A percentile compares a stretch with the other conserved stretches of the same genome.
Evolutionary conservation across 768 basidiomycete genomes (phyloP).

Genomic region (Erythrobasidium yunnanense): DNA sequence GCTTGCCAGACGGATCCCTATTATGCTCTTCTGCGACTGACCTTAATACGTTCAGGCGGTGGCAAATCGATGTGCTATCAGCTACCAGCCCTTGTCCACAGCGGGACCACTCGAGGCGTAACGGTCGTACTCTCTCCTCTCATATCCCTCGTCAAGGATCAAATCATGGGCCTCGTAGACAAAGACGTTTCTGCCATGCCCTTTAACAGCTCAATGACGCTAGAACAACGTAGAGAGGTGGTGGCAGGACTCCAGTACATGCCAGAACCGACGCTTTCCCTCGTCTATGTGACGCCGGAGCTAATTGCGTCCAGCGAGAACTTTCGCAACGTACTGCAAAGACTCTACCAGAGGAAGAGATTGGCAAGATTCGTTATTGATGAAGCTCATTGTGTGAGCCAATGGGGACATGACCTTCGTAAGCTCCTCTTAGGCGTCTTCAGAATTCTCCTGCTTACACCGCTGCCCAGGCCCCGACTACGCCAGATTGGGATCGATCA

Average conservation of each 20-base stretch:
- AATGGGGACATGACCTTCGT: constrained; percentile 90
- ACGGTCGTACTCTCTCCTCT: constrained; percentile 86
- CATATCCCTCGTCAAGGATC: constrained; percentile 77
- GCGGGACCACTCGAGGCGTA: constrained; percentile 63
- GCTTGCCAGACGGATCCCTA: constrained; percentile 42
- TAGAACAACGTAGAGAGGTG: constrained; percentile 39
- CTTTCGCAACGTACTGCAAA: constrained; percentile 51
- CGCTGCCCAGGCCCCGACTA: constrained; percentile 49
- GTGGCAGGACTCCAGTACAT: constrained; percentile 35
- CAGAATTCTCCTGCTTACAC: not conserved
- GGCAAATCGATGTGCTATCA: constrained; percentile 48
- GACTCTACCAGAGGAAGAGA: constrained; percentile 51
- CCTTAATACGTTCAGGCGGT: constrained; percentile 30
- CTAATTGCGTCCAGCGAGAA: constrained; percentile 53
- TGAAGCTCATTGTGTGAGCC: constrained; percentile 74
- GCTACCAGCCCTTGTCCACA: constrained; percentile 68
- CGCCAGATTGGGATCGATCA: constrained; percentile 55
- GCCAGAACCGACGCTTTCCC: constrained; percentile 47
- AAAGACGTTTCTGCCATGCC: constrained; percentile 61
- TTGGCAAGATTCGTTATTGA: constrained; percentile 88
- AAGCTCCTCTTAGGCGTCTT: constrained; percentile 10
- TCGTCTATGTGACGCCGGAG: constrained; percentile 88
- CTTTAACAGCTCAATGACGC: constrained; percentile 50
- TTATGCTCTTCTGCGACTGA: not conserved
- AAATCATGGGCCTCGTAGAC: constrained; percentile 57